Conservation (phyloP, 305 asterid genomes). For the Vinca major region DNA sequence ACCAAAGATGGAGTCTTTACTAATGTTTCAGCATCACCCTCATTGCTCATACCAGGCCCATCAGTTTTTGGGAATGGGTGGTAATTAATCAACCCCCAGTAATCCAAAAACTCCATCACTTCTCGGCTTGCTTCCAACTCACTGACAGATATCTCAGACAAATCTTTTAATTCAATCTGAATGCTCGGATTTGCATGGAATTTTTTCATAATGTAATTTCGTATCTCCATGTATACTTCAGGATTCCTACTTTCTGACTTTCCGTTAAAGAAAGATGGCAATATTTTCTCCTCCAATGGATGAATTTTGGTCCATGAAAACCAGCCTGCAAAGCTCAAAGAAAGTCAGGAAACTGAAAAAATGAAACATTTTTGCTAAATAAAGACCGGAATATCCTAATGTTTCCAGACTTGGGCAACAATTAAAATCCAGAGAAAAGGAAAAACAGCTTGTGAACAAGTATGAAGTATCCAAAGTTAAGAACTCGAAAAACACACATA, state of each 20-base stretch:
- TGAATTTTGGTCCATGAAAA: conserved; percentile 86
- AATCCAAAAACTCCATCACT: conserved; percentile 93
- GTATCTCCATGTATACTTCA: conserved; percentile 71
- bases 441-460: background rate
- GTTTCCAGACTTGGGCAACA: background rate
- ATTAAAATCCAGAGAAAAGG: background rate
- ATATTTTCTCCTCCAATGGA: conserved; percentile 70
- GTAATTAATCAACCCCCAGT: conserved; percentile 96
- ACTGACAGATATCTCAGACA: conserved; percentile 71
- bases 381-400: background rate
- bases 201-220: conserved; percentile 75
- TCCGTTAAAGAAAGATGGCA: conserved; percentile 79
- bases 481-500: background rate
- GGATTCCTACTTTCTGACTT: conserved; percentile 66
- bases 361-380: background rate
- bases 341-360: background rate
- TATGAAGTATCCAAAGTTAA: background rate
- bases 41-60: conserved; percentile 28
- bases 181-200: conserved; percentile 57
- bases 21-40: conserved; percentile 36
- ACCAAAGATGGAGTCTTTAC: conserved; percentile 40
- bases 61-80: conserved; percentile 70
- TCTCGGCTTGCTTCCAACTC: conserved; percentile 70
- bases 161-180: conserved; percentile 51
- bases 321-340: conserved; percentile 57